Base-by-base conservation (phyloP, 257 asterid species). In the Nicotiana undulata region DNA sequence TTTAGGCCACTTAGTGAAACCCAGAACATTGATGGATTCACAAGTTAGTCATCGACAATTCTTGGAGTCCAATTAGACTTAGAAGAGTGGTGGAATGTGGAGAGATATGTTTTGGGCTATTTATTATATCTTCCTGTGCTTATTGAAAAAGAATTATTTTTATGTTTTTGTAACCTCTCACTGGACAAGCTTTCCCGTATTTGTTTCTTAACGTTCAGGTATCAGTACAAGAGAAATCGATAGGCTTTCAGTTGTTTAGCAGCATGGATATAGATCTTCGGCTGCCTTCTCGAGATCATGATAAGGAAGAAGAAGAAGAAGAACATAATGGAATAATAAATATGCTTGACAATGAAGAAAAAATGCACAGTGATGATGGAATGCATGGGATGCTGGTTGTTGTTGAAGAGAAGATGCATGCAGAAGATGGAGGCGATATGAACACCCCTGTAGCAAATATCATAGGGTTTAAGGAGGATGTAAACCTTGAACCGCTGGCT, bases 401-500 rank as follows among this genome's bases (percentile, higher is more conserved):
- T 58, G 81, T 81, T 81, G 97, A 85, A 83, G 96, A 89, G 20
- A 89, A 86, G 81, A 56, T 89, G 68, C 92, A 85, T 6, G 17
- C 83, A 76, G 97, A 92, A 86, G 93, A 88, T 80, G 93, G 86
- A 61, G 97, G 90, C 70, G 91, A 83, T 31, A 80, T 84, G 85
- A 85, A 86, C 76, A 87, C 92, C 74, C 90, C 96, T 44, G 75
- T 89, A 28, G 80, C 75, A 22, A 90, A 86, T 79, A 86, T 88
- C 87, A 79, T 60, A 80, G 93, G 89, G 79, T 87, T 89, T 76
- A 92, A 91, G 76, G 98, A 95, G 77, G 91, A 89, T 77, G 82
- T 93, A 6, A 89, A 90, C 88, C 97, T 95, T 52, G 99, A 95
- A 90, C 99, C 99, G 64, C 97, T 95, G 79, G 92, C 96, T 16